These are phyloP conservation scores for Rubroboletus pulcherrimus DNA, from an alignment of 768 basidiomycete species.

Conservation along the genomic window DNA sequence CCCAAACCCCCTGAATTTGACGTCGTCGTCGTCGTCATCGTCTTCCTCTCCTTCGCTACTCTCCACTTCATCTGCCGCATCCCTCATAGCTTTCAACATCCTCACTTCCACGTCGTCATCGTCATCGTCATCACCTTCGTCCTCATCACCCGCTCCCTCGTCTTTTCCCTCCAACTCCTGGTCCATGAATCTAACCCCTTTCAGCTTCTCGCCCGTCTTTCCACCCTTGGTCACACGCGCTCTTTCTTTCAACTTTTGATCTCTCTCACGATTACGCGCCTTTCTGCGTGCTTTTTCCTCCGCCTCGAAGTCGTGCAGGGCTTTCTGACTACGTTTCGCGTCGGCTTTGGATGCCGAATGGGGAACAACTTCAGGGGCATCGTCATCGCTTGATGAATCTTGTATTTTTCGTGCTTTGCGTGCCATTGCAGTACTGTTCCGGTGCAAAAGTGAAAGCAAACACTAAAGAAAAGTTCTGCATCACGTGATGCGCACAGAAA, in stretches of 20 bases:
- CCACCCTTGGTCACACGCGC: conserved; percentile 27
- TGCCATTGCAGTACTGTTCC: conserved; percentile 12
- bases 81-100: conserved; percentile 29
- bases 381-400: conserved; percentile 34
- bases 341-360: conserved; percentile 44
- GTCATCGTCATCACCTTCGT: conserved; percentile 20
- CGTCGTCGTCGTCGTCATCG: conserved; percentile 21
- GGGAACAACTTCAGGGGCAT: conserved; percentile 49
- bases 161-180: conserved; percentile 11
- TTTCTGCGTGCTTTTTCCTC: conserved; percentile 41
- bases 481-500: neutral
- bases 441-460: neutral
- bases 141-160: conserved; percentile 25
- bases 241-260: conserved; percentile 48
- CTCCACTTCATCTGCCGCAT: conserved; percentile 23
- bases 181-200: conserved; percentile 13
- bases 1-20: conserved; percentile 8
- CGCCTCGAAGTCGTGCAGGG: conserved; percentile 34
- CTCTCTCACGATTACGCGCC: conserved; percentile 44
- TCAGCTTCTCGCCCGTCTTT: conserved; percentile 10
- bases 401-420: conserved; percentile 12
- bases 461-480: neutral
- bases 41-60: conserved; percentile 19
- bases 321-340: conserved; percentile 36
- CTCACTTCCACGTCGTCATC: conserved; percentile 19